These are phyloP conservation scores for Anisodus tanguticus DNA, from an alignment of 257 asterid species.

Conservation along the genomic window DNA sequence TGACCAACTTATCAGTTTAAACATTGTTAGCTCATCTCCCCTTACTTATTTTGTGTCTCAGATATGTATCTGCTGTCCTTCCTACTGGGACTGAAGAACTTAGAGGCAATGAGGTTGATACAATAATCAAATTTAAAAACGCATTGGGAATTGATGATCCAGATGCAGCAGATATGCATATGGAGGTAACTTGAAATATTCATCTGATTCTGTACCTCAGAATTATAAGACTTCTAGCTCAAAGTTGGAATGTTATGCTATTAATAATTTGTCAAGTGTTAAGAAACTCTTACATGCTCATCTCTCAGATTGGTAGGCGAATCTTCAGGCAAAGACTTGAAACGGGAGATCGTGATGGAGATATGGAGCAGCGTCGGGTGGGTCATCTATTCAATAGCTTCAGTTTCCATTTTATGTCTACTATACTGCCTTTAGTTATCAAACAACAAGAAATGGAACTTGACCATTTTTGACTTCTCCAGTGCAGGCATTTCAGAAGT, in stretches of 20 bases:
- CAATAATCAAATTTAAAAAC: conserved; percentile 71
- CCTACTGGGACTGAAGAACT: conserved; percentile 89
- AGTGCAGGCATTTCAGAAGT: conserved; percentile 99
- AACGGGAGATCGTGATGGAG: conserved; percentile 87
- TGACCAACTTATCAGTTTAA: background rate
- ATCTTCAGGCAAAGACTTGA: conserved; percentile 93
- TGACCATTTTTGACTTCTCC: conserved; percentile 63
- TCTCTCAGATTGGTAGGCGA: conserved; percentile 90
- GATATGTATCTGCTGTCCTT: conserved; percentile 78
- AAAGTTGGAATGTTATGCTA: conserved; percentile 6
- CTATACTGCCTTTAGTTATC: conserved; percentile 31
- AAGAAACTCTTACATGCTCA: conserved; percentile 38
- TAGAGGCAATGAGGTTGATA: conserved; percentile 86
- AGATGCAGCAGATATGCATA: conserved; percentile 96
- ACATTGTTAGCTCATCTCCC: conserved; percentile 1
- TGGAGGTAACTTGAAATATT: conserved; percentile 69
- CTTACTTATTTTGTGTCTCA: conserved; percentile 31
- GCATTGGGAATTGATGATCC: conserved; percentile 98
- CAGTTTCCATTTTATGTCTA: conserved; percentile 22
- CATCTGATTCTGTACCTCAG: conserved; percentile 24
- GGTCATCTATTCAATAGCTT: conserved; percentile 39
- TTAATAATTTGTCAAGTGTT: conserved; percentile 10
- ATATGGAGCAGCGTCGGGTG: conserved; percentile 84
- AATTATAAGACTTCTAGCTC: background rate
- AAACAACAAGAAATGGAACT: conserved; percentile 42